These are phyloP conservation scores for Neofusicoccum umdonicola DNA, from an alignment of 2,329 filamentous ascomycete species.

Conservation along the genomic window DNA sequence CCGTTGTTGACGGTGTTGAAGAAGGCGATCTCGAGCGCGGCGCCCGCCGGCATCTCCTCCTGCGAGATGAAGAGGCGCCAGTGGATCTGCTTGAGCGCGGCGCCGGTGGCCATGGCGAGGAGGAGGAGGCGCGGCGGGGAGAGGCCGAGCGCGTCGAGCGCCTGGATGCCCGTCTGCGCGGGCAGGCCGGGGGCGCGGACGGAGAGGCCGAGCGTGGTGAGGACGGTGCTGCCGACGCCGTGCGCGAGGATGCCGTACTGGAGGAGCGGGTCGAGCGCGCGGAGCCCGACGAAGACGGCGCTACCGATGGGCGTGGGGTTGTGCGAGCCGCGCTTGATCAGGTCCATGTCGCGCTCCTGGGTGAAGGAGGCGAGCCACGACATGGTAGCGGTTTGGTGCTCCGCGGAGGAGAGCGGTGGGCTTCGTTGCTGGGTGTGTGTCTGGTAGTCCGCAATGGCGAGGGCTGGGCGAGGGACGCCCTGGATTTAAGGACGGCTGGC, in stretches of 20 bases:
- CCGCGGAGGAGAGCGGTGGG: neutral
- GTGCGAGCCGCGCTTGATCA: conserved; percentile 44
- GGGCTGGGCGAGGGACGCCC: too few species aligned
- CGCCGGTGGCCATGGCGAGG: conserved; percentile 53
- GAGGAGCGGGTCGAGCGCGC: conserved; percentile 47
- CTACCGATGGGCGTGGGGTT: conserved; percentile 39
- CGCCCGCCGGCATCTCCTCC: conserved; percentile 49
- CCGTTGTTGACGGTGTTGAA: conserved; percentile 59
- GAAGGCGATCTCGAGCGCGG: conserved; percentile 44
- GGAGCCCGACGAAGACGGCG: conserved; percentile 45
- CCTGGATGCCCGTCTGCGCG: conserved; percentile 16
- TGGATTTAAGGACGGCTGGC: too few species aligned
- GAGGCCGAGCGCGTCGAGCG: conserved; percentile 36
- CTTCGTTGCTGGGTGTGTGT: too few species aligned
- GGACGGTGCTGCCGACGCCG: conserved; percentile 40
- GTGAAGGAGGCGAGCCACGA: neutral
- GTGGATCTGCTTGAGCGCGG: conserved; percentile 56
- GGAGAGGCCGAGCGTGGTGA: conserved; percentile 47
- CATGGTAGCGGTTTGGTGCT: neutral
- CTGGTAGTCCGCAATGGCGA: too few species aligned
- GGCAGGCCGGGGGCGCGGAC: conserved; percentile 34
- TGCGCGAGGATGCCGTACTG: conserved; percentile 52
- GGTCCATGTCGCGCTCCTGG: conserved; percentile 22
- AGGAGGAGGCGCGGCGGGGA: conserved; percentile 53
- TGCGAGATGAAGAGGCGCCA: conserved; percentile 49